Base-by-base conservation (phyloP, 1,139 yeast species). In the Kurtzmaniella quercitrusa region DNA sequence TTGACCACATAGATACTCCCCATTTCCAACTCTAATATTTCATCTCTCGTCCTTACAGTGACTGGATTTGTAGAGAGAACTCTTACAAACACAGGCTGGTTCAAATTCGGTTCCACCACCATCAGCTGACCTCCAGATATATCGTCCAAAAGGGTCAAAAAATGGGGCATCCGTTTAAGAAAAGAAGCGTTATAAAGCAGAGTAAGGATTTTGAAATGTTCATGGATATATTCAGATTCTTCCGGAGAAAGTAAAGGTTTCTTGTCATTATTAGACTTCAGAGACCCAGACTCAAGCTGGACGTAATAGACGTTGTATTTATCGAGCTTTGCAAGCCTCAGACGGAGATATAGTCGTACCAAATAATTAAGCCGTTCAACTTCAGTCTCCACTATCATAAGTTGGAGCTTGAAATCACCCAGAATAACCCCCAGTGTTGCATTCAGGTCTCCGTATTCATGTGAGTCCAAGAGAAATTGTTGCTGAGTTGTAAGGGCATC, bases 301-400 rank as follows among this genome's bases (percentile, higher is more conserved):
- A 70, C 67, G 46, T 87, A 78, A 54, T 66, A 79, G 3, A 86
- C 67, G 17, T 89, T 73, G 61, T 70, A 82, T 49, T 72, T 73
- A 65, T 90, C 96, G 38, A 91, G 75, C 57, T 86, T 88, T 39
- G 75, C 63, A 40, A 94, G 65, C 46, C 99, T 70, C 2, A 93
- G 77, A 47, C 98, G 74, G 33, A 91, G 70, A 59, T 89, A 91
- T 21, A 90, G 77, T 44, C 98, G 70, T 16, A 91, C 71, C 38
- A 93, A 65, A 58, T 84, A 93, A 55, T 85, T 89, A 41, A 89
- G 77, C 46, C 98, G 68, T 56, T 93, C 98, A 23, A 93, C 74
- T 55, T 93, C 98, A 3, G 95, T 85, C 59, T 93, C 98, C 49
- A 91, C 82, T 16, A 94, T 77, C 71, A 93, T 79, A 38, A 91